phyloP scores from a whole-genome alignment of 495 filamentous ascomycete genomes.

The Xylaria telfairii region DNA sequence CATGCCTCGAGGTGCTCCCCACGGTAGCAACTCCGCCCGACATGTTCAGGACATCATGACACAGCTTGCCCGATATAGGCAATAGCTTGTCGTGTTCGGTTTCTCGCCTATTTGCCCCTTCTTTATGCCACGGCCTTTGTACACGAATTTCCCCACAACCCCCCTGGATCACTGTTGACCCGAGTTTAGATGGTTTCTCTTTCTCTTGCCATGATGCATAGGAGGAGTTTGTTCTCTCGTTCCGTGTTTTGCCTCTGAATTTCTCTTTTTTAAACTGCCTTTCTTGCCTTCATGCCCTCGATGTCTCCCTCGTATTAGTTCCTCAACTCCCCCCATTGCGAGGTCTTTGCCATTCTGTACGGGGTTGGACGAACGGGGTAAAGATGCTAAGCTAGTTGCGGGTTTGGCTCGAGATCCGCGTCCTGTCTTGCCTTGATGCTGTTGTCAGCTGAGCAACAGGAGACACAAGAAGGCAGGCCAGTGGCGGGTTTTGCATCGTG shows the following conservation, averaged over 20 bases:
- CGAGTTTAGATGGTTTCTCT: neutral
- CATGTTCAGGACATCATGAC: slow-evolving; percentile 59
- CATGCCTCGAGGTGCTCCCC: slow-evolving; percentile 33
- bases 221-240: neutral
- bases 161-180: neutral
- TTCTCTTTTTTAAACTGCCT: neutral
- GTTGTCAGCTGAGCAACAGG: neutral
- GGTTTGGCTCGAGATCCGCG: neutral
- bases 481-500: neutral
- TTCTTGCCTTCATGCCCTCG: neutral
- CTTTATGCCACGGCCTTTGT: neutral
- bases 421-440: neutral
- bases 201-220: neutral
- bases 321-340: neutral
- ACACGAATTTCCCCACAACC: neutral
- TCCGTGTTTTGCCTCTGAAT: neutral
- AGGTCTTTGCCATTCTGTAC: neutral
- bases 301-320: neutral
- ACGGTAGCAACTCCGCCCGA: slow-evolving; percentile 40
- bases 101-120: neutral
- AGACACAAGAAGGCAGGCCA: neutral
- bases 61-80: slow-evolving; percentile 52
- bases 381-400: neutral
- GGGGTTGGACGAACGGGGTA: neutral
- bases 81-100: slow-evolving; percentile 33